These are phyloP conservation scores for Colletotrichum paranaense DNA, from an alignment of 2,329 filamentous ascomycete genomes.

Conservation along the genomic window DNA sequence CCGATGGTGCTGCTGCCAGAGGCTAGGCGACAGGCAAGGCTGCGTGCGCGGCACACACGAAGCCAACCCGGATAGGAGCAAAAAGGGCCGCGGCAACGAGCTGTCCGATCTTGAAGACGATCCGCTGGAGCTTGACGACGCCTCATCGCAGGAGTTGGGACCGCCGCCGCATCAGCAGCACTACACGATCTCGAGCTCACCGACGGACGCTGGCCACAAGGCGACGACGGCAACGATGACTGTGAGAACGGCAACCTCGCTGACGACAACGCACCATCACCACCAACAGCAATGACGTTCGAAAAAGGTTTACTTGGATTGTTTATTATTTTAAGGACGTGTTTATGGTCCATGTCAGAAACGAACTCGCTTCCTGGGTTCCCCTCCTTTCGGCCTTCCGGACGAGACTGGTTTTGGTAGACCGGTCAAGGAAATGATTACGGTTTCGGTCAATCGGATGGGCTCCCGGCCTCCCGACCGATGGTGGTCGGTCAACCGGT, in stretches of 20 bases:
- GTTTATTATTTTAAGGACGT: neutral
- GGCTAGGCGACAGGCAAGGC: conserved; percentile 19
- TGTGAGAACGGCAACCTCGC: neutral
- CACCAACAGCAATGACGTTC: neutral
- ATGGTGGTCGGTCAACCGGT: neutral
- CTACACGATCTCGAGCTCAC: conserved; percentile 1
- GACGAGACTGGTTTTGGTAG: neutral
- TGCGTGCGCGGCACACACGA: conserved; percentile 33
- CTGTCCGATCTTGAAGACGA: conserved; percentile 30
- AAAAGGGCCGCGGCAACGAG: conserved; percentile 32
- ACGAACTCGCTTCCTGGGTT: neutral
- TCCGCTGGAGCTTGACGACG: conserved; percentile 24
- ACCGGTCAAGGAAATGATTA: conserved; percentile 1
- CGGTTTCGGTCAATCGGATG: conserved; percentile 23
- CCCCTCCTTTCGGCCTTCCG: neutral
- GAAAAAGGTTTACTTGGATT: neutral
- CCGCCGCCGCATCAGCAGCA: conserved; percentile 8
- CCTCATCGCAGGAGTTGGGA: neutral
- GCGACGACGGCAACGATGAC: neutral
- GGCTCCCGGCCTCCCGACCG: conserved; percentile 2
- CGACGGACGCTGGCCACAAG: neutral
- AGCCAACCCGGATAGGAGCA: conserved; percentile 34
- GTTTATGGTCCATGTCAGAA: neutral
- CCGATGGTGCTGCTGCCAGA: conserved; percentile 35
- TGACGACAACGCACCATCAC: neutral